Base-by-base conservation (phyloP, 2,329 filamentous ascomycete species). In the Penicillium verrucosum region DNA sequence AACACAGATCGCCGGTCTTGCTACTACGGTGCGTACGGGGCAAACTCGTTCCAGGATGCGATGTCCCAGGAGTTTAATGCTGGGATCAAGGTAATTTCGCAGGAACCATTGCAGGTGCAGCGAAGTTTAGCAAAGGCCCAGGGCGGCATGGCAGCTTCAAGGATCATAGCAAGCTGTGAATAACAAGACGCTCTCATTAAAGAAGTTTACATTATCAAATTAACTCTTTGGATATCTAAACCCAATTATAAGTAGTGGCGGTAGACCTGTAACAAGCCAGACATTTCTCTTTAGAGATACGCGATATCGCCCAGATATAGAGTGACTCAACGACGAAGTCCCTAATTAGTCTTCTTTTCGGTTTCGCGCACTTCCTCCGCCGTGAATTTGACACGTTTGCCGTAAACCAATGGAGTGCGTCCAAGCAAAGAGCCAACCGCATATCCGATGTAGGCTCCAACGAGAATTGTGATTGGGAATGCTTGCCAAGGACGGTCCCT, bases 401-500 rank as follows among this genome's bases (percentile, higher is more conserved):
- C 71, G 61, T 69, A 74, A 27, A 75, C 25, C 6, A 70, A 53
- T 0, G 72, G 67, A 11, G 69, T 64, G 18, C 71, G 65, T 21
- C 64, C 66, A 30, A 69, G 21, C 54, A 71, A 58, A 7, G 67
- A 65, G 1, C 92, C 92, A 12, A 90, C 63, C 1, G 85, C 80
- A 73, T 89, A 92, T 1, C 94, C 94, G 6, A 85, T 75, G 74
- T 96, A 97, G 18, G 89, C 81, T 3, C 94, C 94, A 2, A 84
- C 86, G 5, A 97, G 76, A 57, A 99, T 89, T 0, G 94, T 99
- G 46, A 97, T 88, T 0, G 94, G 94, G 89, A 93, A 99, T 73
- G 88, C 90, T 83, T 99, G 94, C 94, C 94, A 99, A 66, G 96
- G 92, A n/a, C 94, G 86, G 73, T 99, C 94, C 82, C 81, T 83